Evolutionary conservation across 306 rosid species (phyloP).

Genomic region (Begonia loranthoides): DNA sequence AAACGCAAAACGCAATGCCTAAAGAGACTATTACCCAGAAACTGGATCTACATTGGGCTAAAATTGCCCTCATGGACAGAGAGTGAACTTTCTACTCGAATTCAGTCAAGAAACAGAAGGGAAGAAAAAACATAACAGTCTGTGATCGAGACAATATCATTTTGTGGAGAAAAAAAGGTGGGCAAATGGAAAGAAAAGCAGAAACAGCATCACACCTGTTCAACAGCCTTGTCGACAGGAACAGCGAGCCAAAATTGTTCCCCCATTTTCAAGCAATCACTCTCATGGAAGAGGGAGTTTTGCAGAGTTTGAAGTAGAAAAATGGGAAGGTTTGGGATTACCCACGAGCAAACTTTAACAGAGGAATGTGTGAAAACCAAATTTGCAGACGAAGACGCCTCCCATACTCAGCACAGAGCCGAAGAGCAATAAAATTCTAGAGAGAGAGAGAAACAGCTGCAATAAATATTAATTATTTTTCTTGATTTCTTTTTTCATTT

Average conservation of each 20-base stretch:
- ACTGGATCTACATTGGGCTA: background rate
- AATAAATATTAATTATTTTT: background rate
- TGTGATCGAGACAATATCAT: background rate
- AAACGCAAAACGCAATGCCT: background rate
- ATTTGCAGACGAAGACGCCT: slow-evolving; percentile 12
- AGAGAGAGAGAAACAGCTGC: slow-evolving; percentile 12
- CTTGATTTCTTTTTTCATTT: background rate
- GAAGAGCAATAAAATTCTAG: slow-evolving; percentile 5
- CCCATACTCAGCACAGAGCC: slow-evolving; percentile 3
- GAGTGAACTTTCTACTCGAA: background rate
- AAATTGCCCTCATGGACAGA: background rate
- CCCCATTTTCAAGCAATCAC: slow-evolving; percentile 35
- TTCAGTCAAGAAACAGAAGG: background rate
- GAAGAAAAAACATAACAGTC: slow-evolving; percentile 6
- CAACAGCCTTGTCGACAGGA: slow-evolving; percentile 66
- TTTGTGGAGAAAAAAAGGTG: background rate
- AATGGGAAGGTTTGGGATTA: slow-evolving; percentile 11
- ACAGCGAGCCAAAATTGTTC: slow-evolving; percentile 31
- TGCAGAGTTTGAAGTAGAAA: slow-evolving; percentile 15
- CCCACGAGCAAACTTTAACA: slow-evolving; percentile 21
- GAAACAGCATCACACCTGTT: slow-evolving; percentile 37
- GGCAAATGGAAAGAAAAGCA: background rate
- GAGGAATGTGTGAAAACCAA: slow-evolving; percentile 25
- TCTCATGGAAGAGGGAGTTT: slow-evolving; percentile 24
- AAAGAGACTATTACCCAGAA: background rate